Conservation (phyloP, 1,284 basidiomycete genomes). For the Thecaphora thlaspeos region DNA sequence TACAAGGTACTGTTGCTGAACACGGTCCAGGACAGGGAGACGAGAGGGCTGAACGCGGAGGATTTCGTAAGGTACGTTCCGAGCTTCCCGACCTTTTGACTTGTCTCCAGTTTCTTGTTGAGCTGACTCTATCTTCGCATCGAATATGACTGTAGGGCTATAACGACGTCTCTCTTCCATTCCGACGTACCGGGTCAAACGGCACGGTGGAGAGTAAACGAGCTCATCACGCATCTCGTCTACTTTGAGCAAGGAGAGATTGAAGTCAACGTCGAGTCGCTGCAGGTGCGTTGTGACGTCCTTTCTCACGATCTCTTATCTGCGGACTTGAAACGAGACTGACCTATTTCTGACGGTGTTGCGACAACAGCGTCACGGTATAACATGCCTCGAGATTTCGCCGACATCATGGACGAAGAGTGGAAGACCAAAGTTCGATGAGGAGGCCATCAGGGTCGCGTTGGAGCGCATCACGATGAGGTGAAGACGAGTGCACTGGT, state of each 20-base stretch:
- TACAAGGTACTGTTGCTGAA: slow-evolving; percentile 87
- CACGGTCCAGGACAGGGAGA: slow-evolving; percentile 84
- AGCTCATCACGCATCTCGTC: slow-evolving; percentile 71
- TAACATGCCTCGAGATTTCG: slow-evolving; percentile 7
- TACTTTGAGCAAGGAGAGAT: slow-evolving; percentile 22
- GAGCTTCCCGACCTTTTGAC: neutral
- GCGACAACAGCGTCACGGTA: slow-evolving; percentile 4
- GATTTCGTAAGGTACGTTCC: slow-evolving; percentile 74
- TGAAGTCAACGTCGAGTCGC: slow-evolving; percentile 3
- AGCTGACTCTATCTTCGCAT: no score
- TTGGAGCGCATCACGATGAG: no score
- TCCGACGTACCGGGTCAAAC: slow-evolving; percentile 12
- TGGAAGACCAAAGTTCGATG: slow-evolving; percentile 27
- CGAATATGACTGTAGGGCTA: slow-evolving; percentile 62
- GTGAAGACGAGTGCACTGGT: no score
- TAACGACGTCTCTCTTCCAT: slow-evolving; percentile 70
- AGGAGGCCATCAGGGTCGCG: neutral
- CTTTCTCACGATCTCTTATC: neutral
- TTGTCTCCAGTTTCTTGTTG: neutral
- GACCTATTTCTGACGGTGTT: no score
- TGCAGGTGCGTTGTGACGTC: slow-evolving; percentile 5
- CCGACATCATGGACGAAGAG: slow-evolving; percentile 7
- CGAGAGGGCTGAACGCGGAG: slow-evolving; percentile 74
- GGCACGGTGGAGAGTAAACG: slow-evolving; percentile 32
- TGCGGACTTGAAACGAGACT: neutral